phyloP scores from a whole-genome alignment of 352 stramenopile species.

The Pythium plurisporium region DNA sequence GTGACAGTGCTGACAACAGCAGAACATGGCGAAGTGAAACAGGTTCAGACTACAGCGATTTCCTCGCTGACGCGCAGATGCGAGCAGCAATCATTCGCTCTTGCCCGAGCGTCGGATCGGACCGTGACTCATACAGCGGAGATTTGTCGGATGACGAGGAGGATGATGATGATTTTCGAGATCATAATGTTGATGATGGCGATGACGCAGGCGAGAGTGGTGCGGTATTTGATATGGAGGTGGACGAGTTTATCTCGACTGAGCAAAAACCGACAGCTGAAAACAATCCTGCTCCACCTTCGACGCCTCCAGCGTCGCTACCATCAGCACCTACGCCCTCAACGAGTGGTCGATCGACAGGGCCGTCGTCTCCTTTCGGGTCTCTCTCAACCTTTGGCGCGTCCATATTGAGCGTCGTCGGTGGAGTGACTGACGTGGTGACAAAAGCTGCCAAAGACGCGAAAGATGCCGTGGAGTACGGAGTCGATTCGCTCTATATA shows the following conservation, averaged over 20 bases:
- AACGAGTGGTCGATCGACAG: slow-evolving; percentile 1
- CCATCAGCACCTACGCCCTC: neutral
- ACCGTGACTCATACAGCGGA: slow-evolving; percentile 28
- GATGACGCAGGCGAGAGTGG: neutral
- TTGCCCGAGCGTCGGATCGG: slow-evolving; percentile 51
- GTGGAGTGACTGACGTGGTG: slow-evolving; percentile 62
- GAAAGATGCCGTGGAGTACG: slow-evolving; percentile 67
- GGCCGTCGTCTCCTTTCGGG: slow-evolving; percentile 31
- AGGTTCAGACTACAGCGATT: slow-evolving; percentile 75
- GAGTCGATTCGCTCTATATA: slow-evolving; percentile 70
- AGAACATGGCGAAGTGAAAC: slow-evolving; percentile 67
- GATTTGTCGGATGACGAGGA: slow-evolving; percentile 45
- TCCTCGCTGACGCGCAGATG: slow-evolving; percentile 74
- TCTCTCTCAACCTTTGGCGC: slow-evolving; percentile 45
- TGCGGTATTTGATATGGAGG: slow-evolving; percentile 21
- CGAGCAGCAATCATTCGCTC: slow-evolving; percentile 68
- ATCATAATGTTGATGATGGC: slow-evolving; percentile 16
- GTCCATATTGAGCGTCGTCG: slow-evolving; percentile 60
- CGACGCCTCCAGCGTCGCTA: neutral
- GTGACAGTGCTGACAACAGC: slow-evolving; percentile 32
- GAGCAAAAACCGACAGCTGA: neutral
- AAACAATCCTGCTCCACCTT: neutral
- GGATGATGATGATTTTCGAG: slow-evolving; percentile 24
- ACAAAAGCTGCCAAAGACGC: slow-evolving; percentile 70
- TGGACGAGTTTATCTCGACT: slow-evolving; percentile 1